Evolutionary conservation across 1,284 basidiomycete species (phyloP).

Genomic region (Mycosarcoma mackinlayi): DNA sequence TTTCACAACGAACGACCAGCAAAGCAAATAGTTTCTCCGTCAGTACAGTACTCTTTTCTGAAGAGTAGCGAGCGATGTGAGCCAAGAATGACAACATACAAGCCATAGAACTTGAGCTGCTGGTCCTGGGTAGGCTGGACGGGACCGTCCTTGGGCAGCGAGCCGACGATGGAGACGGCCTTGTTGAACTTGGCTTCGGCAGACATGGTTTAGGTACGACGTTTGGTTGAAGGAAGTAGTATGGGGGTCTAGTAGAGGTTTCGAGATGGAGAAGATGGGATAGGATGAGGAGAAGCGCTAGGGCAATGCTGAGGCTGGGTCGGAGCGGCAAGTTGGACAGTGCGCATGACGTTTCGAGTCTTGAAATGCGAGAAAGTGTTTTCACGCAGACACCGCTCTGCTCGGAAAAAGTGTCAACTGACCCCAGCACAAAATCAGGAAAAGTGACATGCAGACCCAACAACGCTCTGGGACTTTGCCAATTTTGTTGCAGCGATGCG

Average conservation of each 20-base stretch:
- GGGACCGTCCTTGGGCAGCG: slow-evolving; percentile 58
- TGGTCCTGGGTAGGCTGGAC: slow-evolving; percentile 63
- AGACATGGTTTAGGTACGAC: slow-evolving; percentile 33
- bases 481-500: background rate
- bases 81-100: too few relatives aligned
- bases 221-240: too few relatives aligned
- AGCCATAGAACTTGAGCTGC: slow-evolving; percentile 66
- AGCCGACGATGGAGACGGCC: slow-evolving; percentile 53
- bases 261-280: background rate
- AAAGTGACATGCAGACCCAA: background rate
- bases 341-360: slow-evolving; percentile 23
- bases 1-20: too few relatives aligned
- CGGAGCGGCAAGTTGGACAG: slow-evolving; percentile 16
- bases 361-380: too few relatives aligned
- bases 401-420: too few relatives aligned
- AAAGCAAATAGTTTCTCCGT: too few relatives aligned
- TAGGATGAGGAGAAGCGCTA: background rate
- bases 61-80: too few relatives aligned
- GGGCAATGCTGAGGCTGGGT: too few relatives aligned
- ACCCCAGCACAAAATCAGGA: too few relatives aligned
- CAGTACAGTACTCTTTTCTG: too few relatives aligned
- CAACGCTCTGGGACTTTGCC: background rate
- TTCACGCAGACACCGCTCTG: too few relatives aligned
- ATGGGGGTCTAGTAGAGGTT: too few relatives aligned
- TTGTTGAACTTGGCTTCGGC: slow-evolving; percentile 60